A percentile compares a stretch with the other conserved stretches of the same genome.
phyloP scores from a whole-genome alignment of 495 filamentous ascomycete species.

The Penicillium tannophilum region DNA sequence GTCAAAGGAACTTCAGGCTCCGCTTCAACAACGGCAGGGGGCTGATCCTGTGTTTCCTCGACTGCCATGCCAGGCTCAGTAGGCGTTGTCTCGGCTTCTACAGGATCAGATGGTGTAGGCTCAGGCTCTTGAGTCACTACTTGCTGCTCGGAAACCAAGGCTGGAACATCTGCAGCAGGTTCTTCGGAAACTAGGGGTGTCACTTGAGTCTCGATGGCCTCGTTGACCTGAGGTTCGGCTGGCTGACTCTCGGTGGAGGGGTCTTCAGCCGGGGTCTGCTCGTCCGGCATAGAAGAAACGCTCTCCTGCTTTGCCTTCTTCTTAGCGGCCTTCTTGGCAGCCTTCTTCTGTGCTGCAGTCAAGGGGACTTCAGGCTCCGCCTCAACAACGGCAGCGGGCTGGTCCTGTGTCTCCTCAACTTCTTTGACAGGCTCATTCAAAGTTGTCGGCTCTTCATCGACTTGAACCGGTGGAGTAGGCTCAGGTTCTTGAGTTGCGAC shows the following conservation, averaged over 20 bases:
- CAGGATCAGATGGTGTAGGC: neutral
- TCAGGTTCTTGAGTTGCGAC: neutral
- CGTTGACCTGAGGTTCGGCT: neutral
- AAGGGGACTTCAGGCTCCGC: constrained; percentile 25
- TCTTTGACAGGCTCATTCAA: neutral
- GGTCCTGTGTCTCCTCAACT: constrained; percentile 7
- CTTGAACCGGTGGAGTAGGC: neutral
- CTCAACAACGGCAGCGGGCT: constrained; percentile 8
- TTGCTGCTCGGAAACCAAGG: neutral
- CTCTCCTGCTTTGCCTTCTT: constrained; percentile 31
- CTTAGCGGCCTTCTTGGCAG: constrained; percentile 44
- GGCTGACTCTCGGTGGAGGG: neutral
- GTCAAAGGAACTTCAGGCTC: constrained; percentile 27
- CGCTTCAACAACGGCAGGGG: constrained; percentile 5
- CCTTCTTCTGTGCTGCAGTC: constrained; percentile 36
- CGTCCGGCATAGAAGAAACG: constrained; percentile 19
- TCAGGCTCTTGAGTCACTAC: neutral
- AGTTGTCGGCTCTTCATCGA: neutral
- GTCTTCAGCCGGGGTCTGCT: constrained; percentile 19
- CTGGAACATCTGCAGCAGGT: neutral
- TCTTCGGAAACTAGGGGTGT: neutral
- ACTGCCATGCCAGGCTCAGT: neutral
- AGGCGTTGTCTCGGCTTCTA: neutral
- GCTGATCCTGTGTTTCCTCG: constrained; percentile 9
- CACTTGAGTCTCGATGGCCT: neutral